Evolutionary conservation across 768 basidiomycete genomes (phyloP).

Genomic region (Amanita pseudoporphyria): DNA sequence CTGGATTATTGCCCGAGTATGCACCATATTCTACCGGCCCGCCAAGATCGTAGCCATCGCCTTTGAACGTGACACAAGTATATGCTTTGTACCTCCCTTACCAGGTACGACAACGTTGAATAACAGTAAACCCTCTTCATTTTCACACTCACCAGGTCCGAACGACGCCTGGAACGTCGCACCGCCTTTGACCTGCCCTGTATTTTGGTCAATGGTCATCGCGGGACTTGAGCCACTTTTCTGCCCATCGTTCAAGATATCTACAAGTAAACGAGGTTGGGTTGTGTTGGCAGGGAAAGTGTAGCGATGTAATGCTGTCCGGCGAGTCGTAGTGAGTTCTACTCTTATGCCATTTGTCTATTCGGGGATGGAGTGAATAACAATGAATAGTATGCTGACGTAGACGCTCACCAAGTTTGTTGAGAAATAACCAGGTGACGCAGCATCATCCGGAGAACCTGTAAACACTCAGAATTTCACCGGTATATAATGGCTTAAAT

Average conservation of each 20-base stretch:
- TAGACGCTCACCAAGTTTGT: constrained; percentile 37
- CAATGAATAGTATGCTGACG: background rate
- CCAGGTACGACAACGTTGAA: background rate
- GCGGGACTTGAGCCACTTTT: constrained; percentile 38
- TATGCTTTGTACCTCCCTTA: constrained; percentile 45
- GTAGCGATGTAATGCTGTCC: constrained; percentile 51
- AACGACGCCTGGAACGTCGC: constrained; percentile 45
- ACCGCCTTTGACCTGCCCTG: constrained; percentile 40
- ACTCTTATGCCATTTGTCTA: constrained; percentile 49
- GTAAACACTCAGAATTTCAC: background rate
- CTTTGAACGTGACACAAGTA: constrained; percentile 53
- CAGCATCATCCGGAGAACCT: constrained; percentile 52
- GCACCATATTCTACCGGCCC: constrained; percentile 47
- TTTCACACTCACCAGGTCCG: constrained; percentile 30
- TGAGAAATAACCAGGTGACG: constrained; percentile 59
- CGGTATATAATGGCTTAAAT: background rate
- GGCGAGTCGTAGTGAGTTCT: constrained; percentile 49
- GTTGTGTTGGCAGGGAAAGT: constrained; percentile 40
- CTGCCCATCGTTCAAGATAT: constrained; percentile 55
- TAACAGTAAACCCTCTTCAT: background rate
- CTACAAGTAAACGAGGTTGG: constrained; percentile 44
- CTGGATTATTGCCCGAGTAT: constrained; percentile 41
- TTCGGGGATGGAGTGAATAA: background rate
- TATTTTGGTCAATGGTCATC: constrained; percentile 37
- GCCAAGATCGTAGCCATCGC: constrained; percentile 35